Evolutionary conservation across 202 grass and related monocot genomes (phyloP).

Genomic region (Elaeis oleifera): DNA sequence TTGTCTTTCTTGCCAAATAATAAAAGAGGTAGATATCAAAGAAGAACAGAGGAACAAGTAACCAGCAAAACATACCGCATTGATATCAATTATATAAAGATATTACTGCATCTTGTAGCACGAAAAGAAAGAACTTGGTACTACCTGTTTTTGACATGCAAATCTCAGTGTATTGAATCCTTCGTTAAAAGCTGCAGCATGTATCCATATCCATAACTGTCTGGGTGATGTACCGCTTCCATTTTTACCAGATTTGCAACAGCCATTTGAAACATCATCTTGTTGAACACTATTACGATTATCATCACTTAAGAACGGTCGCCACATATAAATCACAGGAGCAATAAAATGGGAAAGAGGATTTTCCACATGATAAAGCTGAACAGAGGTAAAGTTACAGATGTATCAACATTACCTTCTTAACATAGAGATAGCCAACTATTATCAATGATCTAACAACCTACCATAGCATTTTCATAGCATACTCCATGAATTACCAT

Average conservation of each 20-base stretch:
- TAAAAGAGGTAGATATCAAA: not conserved
- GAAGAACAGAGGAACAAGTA: too few relatives aligned
- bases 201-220: constrained; percentile 94
- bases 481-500: constrained; percentile 49
- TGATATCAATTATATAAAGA: not conserved
- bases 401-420: constrained; percentile 9
- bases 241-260: constrained; percentile 16
- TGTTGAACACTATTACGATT: constrained; percentile 14
- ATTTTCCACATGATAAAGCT: constrained; percentile 51
- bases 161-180: constrained; percentile 42
- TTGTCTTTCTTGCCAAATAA: not conserved
- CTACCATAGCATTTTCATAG: constrained; percentile 73
- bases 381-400: constrained; percentile 19
- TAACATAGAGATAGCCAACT: constrained; percentile 13
- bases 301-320: constrained; percentile 20
- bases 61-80: too few relatives aligned
- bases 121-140: constrained; percentile 6
- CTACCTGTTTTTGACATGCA: constrained; percentile 65
- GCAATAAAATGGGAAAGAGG: constrained; percentile 36
- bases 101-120: not conserved
- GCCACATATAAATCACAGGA: constrained; percentile 77
- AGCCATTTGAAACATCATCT: constrained; percentile 19
- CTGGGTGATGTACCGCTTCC: constrained; percentile 17
- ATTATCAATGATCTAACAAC: constrained; percentile 25
- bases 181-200: constrained; percentile 58